Conservation (phyloP, 331 rosid genomes). For the Malus hybrid region DNA sequence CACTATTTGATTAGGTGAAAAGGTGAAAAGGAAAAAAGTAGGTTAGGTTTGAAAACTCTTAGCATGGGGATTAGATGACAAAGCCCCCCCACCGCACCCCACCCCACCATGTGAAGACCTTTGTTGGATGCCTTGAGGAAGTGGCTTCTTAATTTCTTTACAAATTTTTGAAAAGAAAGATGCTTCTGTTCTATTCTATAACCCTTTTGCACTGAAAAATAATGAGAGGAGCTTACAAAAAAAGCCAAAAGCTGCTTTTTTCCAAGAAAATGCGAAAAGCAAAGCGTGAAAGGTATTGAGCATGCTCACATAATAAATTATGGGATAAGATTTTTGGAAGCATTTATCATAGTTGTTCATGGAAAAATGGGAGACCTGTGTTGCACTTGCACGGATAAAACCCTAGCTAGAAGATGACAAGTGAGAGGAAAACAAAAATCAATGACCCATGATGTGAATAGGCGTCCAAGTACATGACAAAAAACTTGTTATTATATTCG, state of each 20-base stretch:
- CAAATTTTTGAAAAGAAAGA: constrained; percentile 7
- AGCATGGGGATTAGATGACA: constrained; percentile 28
- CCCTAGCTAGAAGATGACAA: constrained; percentile 26
- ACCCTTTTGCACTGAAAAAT: neutral
- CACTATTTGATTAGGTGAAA: constrained; percentile 35
- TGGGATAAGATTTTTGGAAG: neutral
- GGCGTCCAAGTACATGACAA: constrained; percentile 25
- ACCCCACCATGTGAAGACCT: constrained; percentile 68
- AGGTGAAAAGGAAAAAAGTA: constrained; percentile 11
- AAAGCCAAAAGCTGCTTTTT: constrained; percentile 29
- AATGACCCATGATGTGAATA: constrained; percentile 18
- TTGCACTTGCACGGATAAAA: neutral
- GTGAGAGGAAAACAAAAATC: constrained; percentile 7
- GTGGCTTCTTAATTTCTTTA: constrained; percentile 11
- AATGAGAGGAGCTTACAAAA: neutral
- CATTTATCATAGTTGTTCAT: neutral
- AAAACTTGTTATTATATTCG: constrained; percentile 15
- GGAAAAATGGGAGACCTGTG: no score
- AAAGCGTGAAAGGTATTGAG: constrained; percentile 20
- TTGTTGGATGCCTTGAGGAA: constrained; percentile 34
- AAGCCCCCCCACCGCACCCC: constrained; percentile 1
- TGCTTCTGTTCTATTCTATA: neutral
- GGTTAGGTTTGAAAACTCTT: constrained; percentile 34
- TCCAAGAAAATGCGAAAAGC: constrained; percentile 26
- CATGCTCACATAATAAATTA: constrained; percentile 1